Conservation (phyloP, 2,329 filamentous ascomycete genomes). For the Ceratocystis huliohia region DNA sequence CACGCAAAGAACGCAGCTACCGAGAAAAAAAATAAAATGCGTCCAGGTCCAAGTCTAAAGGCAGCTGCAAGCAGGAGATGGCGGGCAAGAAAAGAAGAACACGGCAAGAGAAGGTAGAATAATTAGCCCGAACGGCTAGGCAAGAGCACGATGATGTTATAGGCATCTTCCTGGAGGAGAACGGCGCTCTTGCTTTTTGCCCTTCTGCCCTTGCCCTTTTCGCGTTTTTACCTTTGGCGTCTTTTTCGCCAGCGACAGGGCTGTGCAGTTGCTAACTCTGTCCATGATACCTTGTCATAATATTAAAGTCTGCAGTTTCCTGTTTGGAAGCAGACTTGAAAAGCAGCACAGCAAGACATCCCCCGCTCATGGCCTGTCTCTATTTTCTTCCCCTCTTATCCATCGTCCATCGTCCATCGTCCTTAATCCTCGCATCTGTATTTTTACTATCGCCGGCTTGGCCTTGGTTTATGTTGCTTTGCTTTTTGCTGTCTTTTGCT, state of each 20-base stretch:
- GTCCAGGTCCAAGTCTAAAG: no score
- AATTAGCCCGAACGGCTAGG: not conserved
- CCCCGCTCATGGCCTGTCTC: not conserved
- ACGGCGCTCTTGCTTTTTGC: not conserved
- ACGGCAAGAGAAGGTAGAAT: no score
- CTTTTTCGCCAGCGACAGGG: not conserved
- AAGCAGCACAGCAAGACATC: not conserved
- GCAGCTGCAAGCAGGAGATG: no score
- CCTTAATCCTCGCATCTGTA: not conserved
- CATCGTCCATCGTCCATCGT: slow-evolving; percentile 25
- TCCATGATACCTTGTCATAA: not conserved
- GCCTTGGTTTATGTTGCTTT: not conserved
- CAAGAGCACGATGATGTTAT: no score
- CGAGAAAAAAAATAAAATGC: no score
- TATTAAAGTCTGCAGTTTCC: slow-evolving; percentile 1
- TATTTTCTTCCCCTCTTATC: slow-evolving; percentile 21
- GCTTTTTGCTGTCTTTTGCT: not conserved
- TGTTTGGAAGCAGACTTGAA: not conserved
- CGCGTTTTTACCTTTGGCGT: not conserved
- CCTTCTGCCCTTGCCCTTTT: no score
- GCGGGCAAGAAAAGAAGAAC: no score
- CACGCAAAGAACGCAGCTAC: no score
- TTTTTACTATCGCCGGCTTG: not conserved
- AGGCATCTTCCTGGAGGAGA: not conserved
- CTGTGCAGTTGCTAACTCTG: slow-evolving; percentile 6